A percentile compares a stretch with the other conserved stretches of the same genome.
These are phyloP conservation scores for Boletus sp. DNA, from an alignment of 1,284 basidiomycete genomes.

Conservation along the genomic window DNA sequence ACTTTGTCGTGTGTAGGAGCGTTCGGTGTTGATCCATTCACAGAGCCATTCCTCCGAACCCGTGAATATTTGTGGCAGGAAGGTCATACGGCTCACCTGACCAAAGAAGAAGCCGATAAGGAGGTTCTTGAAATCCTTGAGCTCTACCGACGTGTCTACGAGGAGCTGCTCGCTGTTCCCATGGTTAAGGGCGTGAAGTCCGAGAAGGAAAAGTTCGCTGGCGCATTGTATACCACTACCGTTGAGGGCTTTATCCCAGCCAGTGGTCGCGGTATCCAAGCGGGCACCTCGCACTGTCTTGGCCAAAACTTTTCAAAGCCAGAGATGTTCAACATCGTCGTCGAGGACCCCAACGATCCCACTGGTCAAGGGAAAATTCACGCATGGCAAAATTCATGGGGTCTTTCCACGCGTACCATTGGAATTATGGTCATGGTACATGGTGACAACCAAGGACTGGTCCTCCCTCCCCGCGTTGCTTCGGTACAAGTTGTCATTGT, in stretches of 20 bases:
- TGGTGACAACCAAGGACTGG: slow-evolving; percentile 96
- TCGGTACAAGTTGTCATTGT: slow-evolving; percentile 88
- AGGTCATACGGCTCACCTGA: slow-evolving; percentile 94
- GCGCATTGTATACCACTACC: slow-evolving; percentile 96
- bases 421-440: slow-evolving; percentile 99
- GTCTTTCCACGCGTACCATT: slow-evolving; percentile 92
- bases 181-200: slow-evolving; percentile 97
- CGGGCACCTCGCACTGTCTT: slow-evolving; percentile 94
- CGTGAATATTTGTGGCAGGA: slow-evolving; percentile 99
- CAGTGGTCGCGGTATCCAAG: slow-evolving; percentile 96
- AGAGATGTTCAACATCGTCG: slow-evolving; percentile 97
- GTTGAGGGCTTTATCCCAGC: slow-evolving; percentile 98
- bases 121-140: slow-evolving; percentile 95
- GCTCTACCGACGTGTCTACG: slow-evolving; percentile 94
- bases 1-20: not conserved
- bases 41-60: slow-evolving; percentile 96
- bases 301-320: slow-evolving; percentile 97
- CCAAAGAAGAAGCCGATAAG: slow-evolving; percentile 82
- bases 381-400: slow-evolving; percentile 99
- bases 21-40: slow-evolving; percentile 24
- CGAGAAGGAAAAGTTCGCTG: slow-evolving; percentile 99
- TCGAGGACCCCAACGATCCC: slow-evolving; percentile 86
- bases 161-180: slow-evolving; percentile 95
- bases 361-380: slow-evolving; percentile 67
- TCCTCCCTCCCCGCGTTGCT: slow-evolving; percentile 94